These are phyloP conservation scores for Teratosphaeriaceae sp. DNA, from an alignment of 2,329 filamentous ascomycete genomes.

Conservation along the genomic window DNA sequence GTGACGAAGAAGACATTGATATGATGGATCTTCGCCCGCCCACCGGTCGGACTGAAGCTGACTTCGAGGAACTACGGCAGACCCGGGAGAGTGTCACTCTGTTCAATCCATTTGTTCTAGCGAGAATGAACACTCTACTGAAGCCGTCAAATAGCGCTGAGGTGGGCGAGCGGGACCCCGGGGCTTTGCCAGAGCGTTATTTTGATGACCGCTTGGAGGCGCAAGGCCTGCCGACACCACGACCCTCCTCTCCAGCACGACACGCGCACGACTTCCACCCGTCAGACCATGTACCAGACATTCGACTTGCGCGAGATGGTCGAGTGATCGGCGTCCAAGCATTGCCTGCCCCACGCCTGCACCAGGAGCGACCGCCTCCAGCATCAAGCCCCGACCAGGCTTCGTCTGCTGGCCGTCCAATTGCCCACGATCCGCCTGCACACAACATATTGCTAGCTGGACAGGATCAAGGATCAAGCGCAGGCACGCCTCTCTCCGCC, in stretches of 20 bases:
- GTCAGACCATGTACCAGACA: slow-evolving; percentile 17
- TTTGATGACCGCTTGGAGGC: not conserved
- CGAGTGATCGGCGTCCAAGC: slow-evolving; percentile 11
- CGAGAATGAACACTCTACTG: slow-evolving; percentile 42
- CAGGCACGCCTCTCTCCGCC: slow-evolving; percentile 19
- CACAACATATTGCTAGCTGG: slow-evolving; percentile 11
- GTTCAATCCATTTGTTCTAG: slow-evolving; percentile 45
- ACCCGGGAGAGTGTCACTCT: slow-evolving; percentile 27
- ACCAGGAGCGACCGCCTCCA: not conserved
- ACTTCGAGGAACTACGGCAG: slow-evolving; percentile 28
- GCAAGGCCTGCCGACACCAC: slow-evolving; percentile 22
- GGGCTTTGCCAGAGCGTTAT: no score
- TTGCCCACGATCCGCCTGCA: not conserved
- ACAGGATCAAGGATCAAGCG: not conserved
- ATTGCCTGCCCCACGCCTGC: slow-evolving; percentile 13
- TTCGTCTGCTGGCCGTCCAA: not conserved
- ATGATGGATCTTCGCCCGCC: slow-evolving; percentile 13
- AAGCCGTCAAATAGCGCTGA: no score
- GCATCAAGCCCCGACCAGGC: not conserved
- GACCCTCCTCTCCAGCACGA: slow-evolving; percentile 24
- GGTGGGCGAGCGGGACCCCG: no score
- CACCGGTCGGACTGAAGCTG: slow-evolving; percentile 12
- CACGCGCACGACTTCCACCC: slow-evolving; percentile 13
- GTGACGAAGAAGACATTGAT: slow-evolving; percentile 29
- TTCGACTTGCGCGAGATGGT: slow-evolving; percentile 16